Evolutionary conservation across 1,284 basidiomycete genomes (phyloP), one percentile per base, ranked within the genome.

Genomic region (Trichosporon sp.): DNA sequence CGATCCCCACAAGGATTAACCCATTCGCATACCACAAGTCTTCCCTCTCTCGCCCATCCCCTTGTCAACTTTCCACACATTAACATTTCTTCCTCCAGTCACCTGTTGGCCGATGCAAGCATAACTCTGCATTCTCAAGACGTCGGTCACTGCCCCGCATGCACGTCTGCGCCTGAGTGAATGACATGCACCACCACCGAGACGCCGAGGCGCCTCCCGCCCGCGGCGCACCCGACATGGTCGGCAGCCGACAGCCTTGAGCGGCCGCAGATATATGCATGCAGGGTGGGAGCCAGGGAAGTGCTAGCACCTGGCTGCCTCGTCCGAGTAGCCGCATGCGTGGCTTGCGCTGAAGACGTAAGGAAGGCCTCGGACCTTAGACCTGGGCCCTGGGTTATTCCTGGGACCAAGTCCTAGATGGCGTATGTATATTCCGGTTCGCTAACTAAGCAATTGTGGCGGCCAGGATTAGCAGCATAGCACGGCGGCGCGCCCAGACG

Each of bases 1-100:
- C 54, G 54, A 59, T 59, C 54, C 54, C 54, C 54, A 59, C 54
- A 59, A 59, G 12, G 21, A 10, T 26, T 59, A 11, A n/a, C 59
- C 59, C 59, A 37, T 14, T n/a, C 59, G 16, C 59, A 63, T 63
- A 63, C 59, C 59, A 35, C 59, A n/a, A n/a, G 19, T 32, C 21
- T 63, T 6, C 59, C 56, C 31, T 61, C 31, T n/a, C 8, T 37
- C n/a, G 31, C 14, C 32, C 56, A 35, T 61, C 14, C 56, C 16
- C 16, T 32, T 5, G 59, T 37, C 31, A 26, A 26, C 26, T 26
- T 26, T 26, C 26, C 26, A 26, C 26, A 26, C 26, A 26, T 26
- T 26, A 26, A 26, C 26, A 26, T 26, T 26, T 26, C 26, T 26
- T 37, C 35, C 35, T 32, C 14, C 43, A 46, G 43, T 46, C 16